phyloP scores from a whole-genome alignment of 108 stramenopile genomes.

The Cyclotella distinguenda region DNA sequence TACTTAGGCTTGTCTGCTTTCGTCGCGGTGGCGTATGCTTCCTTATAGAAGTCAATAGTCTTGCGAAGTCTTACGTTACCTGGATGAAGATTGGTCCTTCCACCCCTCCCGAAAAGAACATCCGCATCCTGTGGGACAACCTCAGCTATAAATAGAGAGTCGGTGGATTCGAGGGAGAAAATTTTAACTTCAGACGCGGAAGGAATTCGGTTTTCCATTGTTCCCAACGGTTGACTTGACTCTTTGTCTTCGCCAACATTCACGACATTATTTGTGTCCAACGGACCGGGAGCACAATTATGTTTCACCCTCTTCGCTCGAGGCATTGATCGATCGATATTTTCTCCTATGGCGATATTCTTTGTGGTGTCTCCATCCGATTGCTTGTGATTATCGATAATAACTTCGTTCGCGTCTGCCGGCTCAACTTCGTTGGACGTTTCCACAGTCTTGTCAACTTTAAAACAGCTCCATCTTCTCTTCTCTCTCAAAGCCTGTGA shows the following conservation, averaged over 20 bases:
- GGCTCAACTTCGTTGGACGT: not conserved
- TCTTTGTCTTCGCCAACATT: too few species aligned
- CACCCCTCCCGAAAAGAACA: conserved; percentile 68
- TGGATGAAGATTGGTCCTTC: conserved; percentile 80
- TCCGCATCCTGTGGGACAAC: conserved; percentile 32
- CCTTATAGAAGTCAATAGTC: conserved; percentile 49
- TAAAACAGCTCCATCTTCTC: conserved; percentile 43
- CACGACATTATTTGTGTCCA: too few species aligned
- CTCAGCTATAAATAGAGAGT: not conserved
- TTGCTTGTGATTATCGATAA: too few species aligned
- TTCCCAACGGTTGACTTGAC: too few species aligned
- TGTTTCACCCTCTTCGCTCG: too few species aligned
- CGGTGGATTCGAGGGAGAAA: not conserved
- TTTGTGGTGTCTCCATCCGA: too few species aligned
- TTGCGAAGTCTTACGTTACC: conserved; percentile 85
- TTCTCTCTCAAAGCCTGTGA: conserved; percentile 72
- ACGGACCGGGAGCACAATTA: too few species aligned
- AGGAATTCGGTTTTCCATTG: too few species aligned
- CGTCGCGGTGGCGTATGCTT: conserved; percentile 42
- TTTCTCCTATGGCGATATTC: too few species aligned
- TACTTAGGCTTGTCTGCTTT: conserved; percentile 83
- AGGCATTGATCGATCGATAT: too few species aligned
- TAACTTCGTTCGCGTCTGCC: not conserved
- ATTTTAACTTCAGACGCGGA: not conserved
- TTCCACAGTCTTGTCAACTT: conserved; percentile 2